Percentiles rank a stretch among this genome's conserved stretches.
phyloP scores from a whole-genome alignment of 2,329 filamentous ascomycete species.

The Zopfia rhizophila region DNA sequence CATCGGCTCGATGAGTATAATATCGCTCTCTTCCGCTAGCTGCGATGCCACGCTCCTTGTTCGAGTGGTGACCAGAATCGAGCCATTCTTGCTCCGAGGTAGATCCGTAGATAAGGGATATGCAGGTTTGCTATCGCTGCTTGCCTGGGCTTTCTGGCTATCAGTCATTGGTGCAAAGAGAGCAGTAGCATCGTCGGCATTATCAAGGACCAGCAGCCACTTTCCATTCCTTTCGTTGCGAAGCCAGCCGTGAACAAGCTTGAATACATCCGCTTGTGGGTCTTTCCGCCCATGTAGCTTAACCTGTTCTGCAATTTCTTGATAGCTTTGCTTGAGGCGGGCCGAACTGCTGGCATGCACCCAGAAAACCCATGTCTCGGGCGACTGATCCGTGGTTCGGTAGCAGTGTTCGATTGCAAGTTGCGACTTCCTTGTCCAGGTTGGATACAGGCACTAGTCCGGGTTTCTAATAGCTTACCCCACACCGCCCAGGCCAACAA shows the following conservation, averaged over 20 bases:
- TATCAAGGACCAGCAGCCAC: conserved; percentile 36
- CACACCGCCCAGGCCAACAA: conserved; percentile 39
- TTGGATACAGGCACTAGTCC: too few species aligned
- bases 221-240: conserved; percentile 16
- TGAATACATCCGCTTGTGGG: conserved; percentile 20
- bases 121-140: too few species aligned
- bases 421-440: conserved; percentile 34
- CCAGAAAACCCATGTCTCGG: conserved; percentile 28
- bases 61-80: conserved; percentile 12
- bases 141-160: too few species aligned
- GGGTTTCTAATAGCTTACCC: too few species aligned
- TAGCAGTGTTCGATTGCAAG: conserved; percentile 29
- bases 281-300: conserved; percentile 20
- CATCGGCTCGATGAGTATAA: conserved; percentile 12
- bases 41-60: conserved; percentile 12
- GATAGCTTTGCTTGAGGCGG: conserved; percentile 22
- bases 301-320: conserved; percentile 23
- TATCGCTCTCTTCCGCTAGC: conserved; percentile 12
- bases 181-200: too few species aligned
- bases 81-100: conserved; percentile 12
- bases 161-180: too few species aligned
- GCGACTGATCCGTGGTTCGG: conserved; percentile 15
- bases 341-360: conserved; percentile 21
- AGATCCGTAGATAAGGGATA: conserved; percentile 2
- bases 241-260: conserved; percentile 28